These are phyloP conservation scores for Vigna radiata DNA, from an alignment of 306 rosid genomes.

Conservation along the genomic window DNA sequence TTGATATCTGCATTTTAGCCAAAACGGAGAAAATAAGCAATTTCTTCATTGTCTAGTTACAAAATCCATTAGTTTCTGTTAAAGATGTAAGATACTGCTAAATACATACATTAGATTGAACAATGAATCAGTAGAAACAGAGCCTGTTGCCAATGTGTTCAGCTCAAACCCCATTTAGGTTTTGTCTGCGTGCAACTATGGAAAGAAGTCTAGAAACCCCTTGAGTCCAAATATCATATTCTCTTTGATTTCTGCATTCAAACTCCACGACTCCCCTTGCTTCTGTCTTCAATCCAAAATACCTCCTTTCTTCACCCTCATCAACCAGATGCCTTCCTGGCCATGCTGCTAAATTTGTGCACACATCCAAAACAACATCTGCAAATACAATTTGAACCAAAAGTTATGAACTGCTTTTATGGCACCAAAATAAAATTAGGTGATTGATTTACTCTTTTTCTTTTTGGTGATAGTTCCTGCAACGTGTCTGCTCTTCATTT, in stretches of 20 bases:
- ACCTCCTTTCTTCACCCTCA: conserved; percentile 79
- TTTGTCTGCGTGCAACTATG: conserved; percentile 70
- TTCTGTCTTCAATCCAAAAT: conserved; percentile 91
- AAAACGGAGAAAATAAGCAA: not conserved
- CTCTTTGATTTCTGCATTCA: conserved; percentile 87
- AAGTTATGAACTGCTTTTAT: not conserved
- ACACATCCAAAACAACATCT: conserved; percentile 89
- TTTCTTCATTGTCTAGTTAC: conserved; percentile 11
- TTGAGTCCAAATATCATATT: conserved; percentile 84
- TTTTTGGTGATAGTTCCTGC: conserved; percentile 95
- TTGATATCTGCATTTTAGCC: not conserved
- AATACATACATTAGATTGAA: conserved; percentile 29
- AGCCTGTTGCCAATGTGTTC: not conserved
- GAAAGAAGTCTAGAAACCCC: conserved; percentile 88
- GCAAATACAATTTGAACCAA: conserved; percentile 19
- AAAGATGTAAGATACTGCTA: conserved; percentile 6
- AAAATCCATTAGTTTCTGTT: conserved; percentile 12
- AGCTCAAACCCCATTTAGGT: conserved; percentile 45
- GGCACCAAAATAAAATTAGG: conserved; percentile 4
- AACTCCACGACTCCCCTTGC: conserved; percentile 88
- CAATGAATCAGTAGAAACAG: conserved; percentile 21
- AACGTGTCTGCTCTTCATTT: conserved; percentile 94
- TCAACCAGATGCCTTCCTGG: conserved; percentile 83
- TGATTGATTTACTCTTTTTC: conserved; percentile 81
- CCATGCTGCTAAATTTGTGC: conserved; percentile 84